Conservation (phyloP, 345 rosid genomes). For the Reutealis trisperma region DNA sequence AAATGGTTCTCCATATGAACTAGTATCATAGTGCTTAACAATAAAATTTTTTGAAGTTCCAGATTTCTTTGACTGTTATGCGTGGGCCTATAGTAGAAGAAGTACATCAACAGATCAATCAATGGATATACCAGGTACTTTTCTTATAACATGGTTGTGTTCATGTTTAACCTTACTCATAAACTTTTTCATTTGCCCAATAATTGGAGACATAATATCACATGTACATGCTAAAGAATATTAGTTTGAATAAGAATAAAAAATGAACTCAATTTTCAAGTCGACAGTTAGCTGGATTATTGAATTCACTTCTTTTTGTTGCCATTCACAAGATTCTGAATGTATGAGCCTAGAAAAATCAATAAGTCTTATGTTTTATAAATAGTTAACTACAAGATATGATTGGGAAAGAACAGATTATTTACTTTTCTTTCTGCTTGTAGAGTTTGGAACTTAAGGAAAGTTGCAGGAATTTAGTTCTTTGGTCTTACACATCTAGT, state of each 20-base stretch:
- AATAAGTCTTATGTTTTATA: neutral
- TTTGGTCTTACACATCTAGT: neutral
- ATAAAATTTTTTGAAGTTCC: conserved; percentile 30
- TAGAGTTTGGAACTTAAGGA: neutral
- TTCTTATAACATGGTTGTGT: conserved; percentile 12
- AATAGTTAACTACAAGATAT: neutral
- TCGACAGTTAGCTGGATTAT: neutral
- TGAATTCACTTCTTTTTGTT: neutral
- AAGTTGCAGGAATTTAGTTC: conserved; percentile 7
- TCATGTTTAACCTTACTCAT: conserved; percentile 7
- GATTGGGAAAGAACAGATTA: neutral
- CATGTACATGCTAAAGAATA: conserved; percentile 5
- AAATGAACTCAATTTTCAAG: neutral
- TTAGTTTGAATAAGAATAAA: neutral
- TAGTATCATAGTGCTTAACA: conserved; percentile 4
- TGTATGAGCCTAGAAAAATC: neutral
- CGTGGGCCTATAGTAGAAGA: conserved; percentile 79
- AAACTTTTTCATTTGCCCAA: conserved; percentile 11
- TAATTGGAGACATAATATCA: neutral
- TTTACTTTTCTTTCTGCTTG: neutral
- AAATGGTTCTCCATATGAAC: conserved; percentile 9
- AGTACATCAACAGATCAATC: conserved; percentile 76
- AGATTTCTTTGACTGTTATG: conserved; percentile 67
- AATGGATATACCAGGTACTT: conserved; percentile 88
- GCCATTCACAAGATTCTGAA: neutral